phyloP scores from a whole-genome alignment of 768 basidiomycete genomes.

The Kockovaella imperatae region DNA sequence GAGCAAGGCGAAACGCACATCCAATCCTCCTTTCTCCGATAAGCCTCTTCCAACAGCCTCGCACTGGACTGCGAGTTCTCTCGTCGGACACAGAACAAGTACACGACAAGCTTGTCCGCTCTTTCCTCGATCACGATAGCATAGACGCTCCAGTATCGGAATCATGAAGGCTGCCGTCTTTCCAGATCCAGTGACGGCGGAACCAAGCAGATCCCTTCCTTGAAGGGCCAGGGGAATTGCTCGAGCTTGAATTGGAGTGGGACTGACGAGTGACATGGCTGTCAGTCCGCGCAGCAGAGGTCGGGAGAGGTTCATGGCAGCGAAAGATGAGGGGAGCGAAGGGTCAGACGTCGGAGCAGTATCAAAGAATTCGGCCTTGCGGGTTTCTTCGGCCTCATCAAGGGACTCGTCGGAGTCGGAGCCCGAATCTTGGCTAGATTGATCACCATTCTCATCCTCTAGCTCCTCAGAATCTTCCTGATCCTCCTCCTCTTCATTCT shows the following conservation, averaged over 20 bases:
- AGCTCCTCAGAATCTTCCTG: constrained; percentile 48
- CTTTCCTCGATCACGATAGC: constrained; percentile 84
- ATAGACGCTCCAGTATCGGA: constrained; percentile 81
- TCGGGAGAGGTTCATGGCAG: constrained; percentile 90
- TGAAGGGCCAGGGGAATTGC: constrained; percentile 88
- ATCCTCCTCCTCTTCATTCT: constrained; percentile 41
- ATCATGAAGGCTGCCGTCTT: constrained; percentile 97
- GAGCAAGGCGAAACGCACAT: constrained; percentile 81
- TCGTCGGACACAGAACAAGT: constrained; percentile 83
- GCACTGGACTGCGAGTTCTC: constrained; percentile 93
- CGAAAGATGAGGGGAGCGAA: constrained; percentile 64
- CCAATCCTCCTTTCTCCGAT: constrained; percentile 53
- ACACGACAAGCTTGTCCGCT: constrained; percentile 62
- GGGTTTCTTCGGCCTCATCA: constrained; percentile 56
- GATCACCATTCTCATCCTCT: constrained; percentile 42
- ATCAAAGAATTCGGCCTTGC: constrained; percentile 78
- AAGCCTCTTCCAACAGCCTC: constrained; percentile 82
- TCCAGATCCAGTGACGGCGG: constrained; percentile 92
- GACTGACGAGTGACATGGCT: constrained; percentile 59
- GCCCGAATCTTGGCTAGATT: constrained; percentile 19
- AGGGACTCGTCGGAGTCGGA: constrained; percentile 30
- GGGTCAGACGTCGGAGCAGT: constrained; percentile 52
- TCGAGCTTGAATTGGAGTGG: constrained; percentile 91
- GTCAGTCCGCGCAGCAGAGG: constrained; percentile 85
- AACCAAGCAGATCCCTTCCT: constrained; percentile 93